These are phyloP conservation scores for Mediolabrus comicus DNA, from an alignment of 108 stramenopile species.

Conservation along the genomic window DNA sequence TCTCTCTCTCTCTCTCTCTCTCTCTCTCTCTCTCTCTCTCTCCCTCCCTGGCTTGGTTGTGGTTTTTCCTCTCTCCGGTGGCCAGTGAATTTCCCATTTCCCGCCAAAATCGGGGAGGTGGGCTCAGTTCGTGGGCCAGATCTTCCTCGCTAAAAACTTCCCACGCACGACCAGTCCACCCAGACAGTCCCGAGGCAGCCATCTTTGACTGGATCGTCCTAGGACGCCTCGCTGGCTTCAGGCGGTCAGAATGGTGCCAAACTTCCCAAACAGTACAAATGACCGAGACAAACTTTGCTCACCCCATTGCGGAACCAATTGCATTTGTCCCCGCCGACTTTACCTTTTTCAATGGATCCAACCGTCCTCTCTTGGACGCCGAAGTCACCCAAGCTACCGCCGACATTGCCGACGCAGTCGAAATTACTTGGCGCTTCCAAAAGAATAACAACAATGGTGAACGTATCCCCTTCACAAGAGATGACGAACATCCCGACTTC, in stretches of 20 bases:
- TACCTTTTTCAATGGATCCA: background rate
- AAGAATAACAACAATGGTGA: slow-evolving; percentile 3
- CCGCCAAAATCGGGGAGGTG: no score
- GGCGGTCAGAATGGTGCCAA: slow-evolving; percentile 7
- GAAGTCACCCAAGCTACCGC: background rate
- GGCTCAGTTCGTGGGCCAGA: no score
- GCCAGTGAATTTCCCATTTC: no score
- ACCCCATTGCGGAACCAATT: background rate
- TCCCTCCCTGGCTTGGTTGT: no score
- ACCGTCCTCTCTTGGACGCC: background rate
- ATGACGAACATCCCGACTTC: background rate
- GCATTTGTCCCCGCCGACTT: background rate
- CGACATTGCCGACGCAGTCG: background rate
- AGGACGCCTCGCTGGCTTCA: slow-evolving; percentile 3
- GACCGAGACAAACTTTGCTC: background rate
- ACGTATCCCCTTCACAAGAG: background rate
- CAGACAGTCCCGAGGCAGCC: background rate
- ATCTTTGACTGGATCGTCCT: slow-evolving; percentile 13
- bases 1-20: no score
- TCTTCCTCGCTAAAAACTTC: no score
- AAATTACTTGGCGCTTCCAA: background rate
- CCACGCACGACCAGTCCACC: no score
- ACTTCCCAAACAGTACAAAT: background rate
- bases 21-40: no score
- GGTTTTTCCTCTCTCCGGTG: no score